These are phyloP conservation scores for Ajuga chamaepitys DNA, from an alignment of 257 asterid species.

Conservation along the genomic window DNA sequence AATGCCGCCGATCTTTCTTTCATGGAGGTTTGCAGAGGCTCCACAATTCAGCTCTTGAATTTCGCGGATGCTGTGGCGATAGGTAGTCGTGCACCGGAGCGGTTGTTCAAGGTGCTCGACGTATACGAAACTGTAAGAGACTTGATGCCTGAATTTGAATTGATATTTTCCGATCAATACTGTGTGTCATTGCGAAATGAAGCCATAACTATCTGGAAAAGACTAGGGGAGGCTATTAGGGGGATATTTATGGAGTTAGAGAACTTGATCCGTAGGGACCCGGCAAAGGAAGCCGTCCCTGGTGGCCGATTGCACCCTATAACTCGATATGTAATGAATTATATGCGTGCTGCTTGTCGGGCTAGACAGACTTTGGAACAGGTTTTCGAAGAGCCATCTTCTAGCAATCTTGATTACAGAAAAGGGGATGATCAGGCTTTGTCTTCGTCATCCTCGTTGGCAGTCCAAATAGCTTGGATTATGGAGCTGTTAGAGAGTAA, in stretches of 20 bases:
- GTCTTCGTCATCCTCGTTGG: slow-evolving; percentile 51
- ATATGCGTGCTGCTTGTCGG: slow-evolving; percentile 92
- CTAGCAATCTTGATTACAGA: slow-evolving; percentile 38
- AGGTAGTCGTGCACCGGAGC: slow-evolving; percentile 92
- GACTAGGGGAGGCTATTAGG: slow-evolving; percentile 78
- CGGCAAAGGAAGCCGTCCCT: slow-evolving; percentile 74
- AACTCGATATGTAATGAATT: slow-evolving; percentile 91
- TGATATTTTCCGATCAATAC: slow-evolving; percentile 77
- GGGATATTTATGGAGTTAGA: slow-evolving; percentile 93
- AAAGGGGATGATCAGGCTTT: slow-evolving; percentile 53
- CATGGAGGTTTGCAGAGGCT: slow-evolving; percentile 92
- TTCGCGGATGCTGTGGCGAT: slow-evolving; percentile 90
- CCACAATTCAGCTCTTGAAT: slow-evolving; percentile 73
- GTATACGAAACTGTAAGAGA: slow-evolving; percentile 86
- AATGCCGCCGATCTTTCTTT: slow-evolving; percentile 76
- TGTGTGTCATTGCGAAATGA: slow-evolving; percentile 67
- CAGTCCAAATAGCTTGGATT: slow-evolving; percentile 76
- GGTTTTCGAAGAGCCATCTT: slow-evolving; percentile 56
- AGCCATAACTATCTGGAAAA: slow-evolving; percentile 77
- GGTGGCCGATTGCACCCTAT: slow-evolving; percentile 96
- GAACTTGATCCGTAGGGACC: slow-evolving; percentile 87
- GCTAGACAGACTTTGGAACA: slow-evolving; percentile 72
- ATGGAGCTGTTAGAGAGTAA: slow-evolving; percentile 95
- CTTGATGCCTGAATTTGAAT: slow-evolving; percentile 80
- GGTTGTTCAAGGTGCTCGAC: slow-evolving; percentile 83